Percentiles rank a stretch among this genome's conserved stretches.
phyloP scores from a whole-genome alignment of 495 filamentous ascomycete genomes.

The Aspergillus sclerotioniger region DNA sequence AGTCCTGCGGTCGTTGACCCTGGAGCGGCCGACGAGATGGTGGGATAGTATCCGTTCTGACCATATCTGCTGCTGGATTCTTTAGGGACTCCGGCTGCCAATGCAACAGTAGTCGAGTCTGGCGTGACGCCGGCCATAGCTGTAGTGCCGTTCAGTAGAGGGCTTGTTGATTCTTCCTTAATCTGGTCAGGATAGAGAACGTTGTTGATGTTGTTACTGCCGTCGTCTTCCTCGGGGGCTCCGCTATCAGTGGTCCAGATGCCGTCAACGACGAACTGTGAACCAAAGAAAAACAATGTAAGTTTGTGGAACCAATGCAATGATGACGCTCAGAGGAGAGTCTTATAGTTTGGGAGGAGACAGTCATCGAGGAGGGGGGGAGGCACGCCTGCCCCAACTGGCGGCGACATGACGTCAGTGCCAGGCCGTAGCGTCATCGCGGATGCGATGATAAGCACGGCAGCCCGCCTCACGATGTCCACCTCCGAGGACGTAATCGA shows the following conservation, averaged over 20 bases:
- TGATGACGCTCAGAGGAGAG: slow-evolving; percentile 6
- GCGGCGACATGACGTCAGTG: slow-evolving; percentile 35
- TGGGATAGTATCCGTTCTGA: slow-evolving; percentile 20
- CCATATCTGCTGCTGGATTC: slow-evolving; percentile 34
- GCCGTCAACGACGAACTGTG: slow-evolving; percentile 88
- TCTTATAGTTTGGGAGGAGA: slow-evolving; percentile 25
- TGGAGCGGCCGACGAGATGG: slow-evolving; percentile 47
- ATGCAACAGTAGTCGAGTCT: slow-evolving; percentile 67
- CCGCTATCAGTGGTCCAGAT: slow-evolving; percentile 78
- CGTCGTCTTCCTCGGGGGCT: slow-evolving; percentile 75
- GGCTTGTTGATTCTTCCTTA: slow-evolving; percentile 38
- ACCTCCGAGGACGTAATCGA: not conserved
- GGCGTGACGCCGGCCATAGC: slow-evolving; percentile 70
- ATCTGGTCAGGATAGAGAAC: slow-evolving; percentile 75
- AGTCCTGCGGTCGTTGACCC: slow-evolving; percentile 64
- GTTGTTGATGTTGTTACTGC: slow-evolving; percentile 81
- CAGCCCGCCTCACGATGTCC: not conserved
- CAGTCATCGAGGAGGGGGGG: not conserved
- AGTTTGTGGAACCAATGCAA: slow-evolving; percentile 17
- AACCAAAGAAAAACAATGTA: slow-evolving; percentile 1
- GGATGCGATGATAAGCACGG: not conserved
- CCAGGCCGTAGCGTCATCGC: slow-evolving; percentile 29
- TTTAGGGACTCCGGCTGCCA: slow-evolving; percentile 68
- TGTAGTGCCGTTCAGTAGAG: slow-evolving; percentile 33
- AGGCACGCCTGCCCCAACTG: not conserved